Evolutionary conservation across 2,329 filamentous ascomycete species (phyloP), one percentile per base, ranked within the genome.

Genomic region (Aureobasidium sp.): DNA sequence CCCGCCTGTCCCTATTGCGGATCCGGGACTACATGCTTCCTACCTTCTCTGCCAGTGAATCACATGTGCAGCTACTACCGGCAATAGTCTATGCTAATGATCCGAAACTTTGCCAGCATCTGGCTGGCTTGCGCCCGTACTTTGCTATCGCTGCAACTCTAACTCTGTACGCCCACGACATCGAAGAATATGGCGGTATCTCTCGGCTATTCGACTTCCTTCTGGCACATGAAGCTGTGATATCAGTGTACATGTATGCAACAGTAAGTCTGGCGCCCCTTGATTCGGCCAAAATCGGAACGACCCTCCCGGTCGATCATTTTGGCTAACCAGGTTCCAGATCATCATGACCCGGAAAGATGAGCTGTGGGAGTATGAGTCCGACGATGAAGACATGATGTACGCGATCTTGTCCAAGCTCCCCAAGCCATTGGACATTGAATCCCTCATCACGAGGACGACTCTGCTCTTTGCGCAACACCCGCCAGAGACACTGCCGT

Each of bases 1-100:
- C 88, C 35, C 87, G 89, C n/a, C 84, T 99, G 61, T 96, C 92
- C 3, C 80, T 92, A 33, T 82, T 97, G 46, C 88, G 91, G 57
- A 96, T 99, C 70, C 85, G 94, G 64, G 94, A 99, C 75, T 99
- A 96, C 73, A 96, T 99, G 94, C 84, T 99, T 11, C 92, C 93
- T 9, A 90, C 85, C 42, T 83, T 99, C 46, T 79, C 84, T 15
- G 90, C 91, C 3, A 90, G 92, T 23, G 79, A 95, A 51, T 81
- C 86, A 59, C 94, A 99, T 73, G 84, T 99, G n/a, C 83, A 85
- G 40, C 82, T 99, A 13, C 86, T 99, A 60, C 92, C 91, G 7
- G 84, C 89, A 60, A 88, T 99, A 60, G 78, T 99, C 27, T 77
- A 82, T 64, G 80, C 79, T 37, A 87, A 85, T 25, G 90, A 96